Evolutionary conservation across 2,329 filamentous ascomycete genomes (phyloP), one percentile per base, ranked within the genome.

Genomic region (Fusarium agapanthi): DNA sequence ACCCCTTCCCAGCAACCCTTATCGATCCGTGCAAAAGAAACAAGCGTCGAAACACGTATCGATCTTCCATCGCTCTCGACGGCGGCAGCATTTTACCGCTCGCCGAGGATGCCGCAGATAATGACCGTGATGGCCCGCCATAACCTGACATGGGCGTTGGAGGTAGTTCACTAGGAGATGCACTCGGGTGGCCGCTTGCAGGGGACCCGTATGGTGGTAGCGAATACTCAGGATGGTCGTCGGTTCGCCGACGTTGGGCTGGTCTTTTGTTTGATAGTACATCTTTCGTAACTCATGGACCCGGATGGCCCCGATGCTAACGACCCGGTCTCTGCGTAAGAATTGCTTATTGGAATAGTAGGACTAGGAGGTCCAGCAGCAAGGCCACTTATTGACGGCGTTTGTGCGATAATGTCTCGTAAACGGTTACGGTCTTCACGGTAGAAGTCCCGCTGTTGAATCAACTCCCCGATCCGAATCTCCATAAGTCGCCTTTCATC

Each of bases 401-500:
- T 88, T 69, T 89, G 87, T 54, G 86, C 82, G 2, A 94, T 84
- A 38, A 93, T 81, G n/a, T 91, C 88, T 55, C 90, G 86, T 69
- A 95, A 87, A 53, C 92, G 89, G 76, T 95, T 91, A 53, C 93
- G 86, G 75, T 96, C 93, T 14, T 85, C 84, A 47, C 90, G 88
- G 79, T 95, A 95, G 79, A 90, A 93, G 65, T 95, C 92, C 35
- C 88, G 86, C 30, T 73, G 69, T 20, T 73, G 69, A 11, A n/a
- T 70, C 58, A 73, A 28, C 50, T 89, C 86, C 38, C 87, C 86
- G 10, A 88, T 78, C 32, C 85, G 83, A 32, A 84, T 83, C 62
- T 87, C 83, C 65, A 94, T 81, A n/a, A 94, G 90, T 54, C 91
- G 88, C 60, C 92, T 86, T 71, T 92, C 88, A 57, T 88, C 85